Conservation (phyloP, 164 flowering plant genomes). For the Vitis cinerea region DNA sequence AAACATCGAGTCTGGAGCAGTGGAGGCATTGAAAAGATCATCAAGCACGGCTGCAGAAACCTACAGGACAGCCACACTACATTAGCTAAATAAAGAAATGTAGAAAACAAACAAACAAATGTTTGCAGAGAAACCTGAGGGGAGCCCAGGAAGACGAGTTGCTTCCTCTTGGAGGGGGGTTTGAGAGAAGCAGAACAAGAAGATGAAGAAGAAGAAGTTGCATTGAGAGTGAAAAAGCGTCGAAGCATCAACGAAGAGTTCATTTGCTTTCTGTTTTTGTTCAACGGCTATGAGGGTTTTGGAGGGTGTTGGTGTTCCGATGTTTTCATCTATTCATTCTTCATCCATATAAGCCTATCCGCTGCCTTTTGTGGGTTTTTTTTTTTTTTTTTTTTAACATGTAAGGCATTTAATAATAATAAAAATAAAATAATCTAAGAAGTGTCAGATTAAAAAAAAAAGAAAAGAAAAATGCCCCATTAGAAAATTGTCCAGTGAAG, state of each 20-base stretch:
- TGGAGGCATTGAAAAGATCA: slow-evolving; percentile 70
- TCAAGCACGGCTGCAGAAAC: slow-evolving; percentile 81
- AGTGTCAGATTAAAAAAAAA: no score
- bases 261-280: slow-evolving; percentile 18
- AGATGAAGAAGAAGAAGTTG: slow-evolving; percentile 21
- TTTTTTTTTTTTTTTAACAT: no score
- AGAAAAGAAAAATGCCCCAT: no score
- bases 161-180: slow-evolving; percentile 48
- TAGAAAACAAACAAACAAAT: neutral
- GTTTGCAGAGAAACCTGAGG: slow-evolving; percentile 51
- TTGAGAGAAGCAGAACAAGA: slow-evolving; percentile 24
- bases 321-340: neutral
- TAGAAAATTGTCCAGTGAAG: no score
- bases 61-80: slow-evolving; percentile 28
- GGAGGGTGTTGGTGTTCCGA: neutral
- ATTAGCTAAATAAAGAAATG: neutral
- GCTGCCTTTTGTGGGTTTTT: no score
- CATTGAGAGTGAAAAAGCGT: slow-evolving; percentile 56
- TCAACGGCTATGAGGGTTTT: slow-evolving; percentile 3
- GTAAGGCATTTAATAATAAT: no score
- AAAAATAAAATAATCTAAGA: no score
- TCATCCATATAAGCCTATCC: no score
- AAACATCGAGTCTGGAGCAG: slow-evolving; percentile 61
- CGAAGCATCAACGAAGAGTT: slow-evolving; percentile 49
- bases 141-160: slow-evolving; percentile 87